Percentiles rank a stretch among this genome's conserved stretches.
Evolutionary conservation across 1,284 basidiomycete species (phyloP).

Genomic region (Heterobasidion parviporum): DNA sequence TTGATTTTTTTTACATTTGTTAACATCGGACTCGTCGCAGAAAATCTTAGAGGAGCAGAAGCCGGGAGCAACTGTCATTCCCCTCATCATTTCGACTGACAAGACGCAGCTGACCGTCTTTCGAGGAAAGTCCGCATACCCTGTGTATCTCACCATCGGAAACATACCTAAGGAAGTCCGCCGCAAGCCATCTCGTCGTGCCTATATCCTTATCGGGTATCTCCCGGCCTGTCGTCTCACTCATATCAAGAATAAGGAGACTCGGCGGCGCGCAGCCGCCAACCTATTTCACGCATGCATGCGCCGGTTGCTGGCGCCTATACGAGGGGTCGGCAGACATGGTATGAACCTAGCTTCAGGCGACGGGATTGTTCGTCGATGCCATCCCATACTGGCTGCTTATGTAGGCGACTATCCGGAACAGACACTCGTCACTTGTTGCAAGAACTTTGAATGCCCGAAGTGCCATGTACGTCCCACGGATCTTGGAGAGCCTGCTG

Average conservation of each 20-base stretch:
- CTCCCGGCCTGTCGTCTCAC: not conserved
- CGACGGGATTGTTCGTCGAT: constrained; percentile 21
- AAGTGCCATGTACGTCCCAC: not conserved
- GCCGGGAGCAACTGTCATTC: constrained; percentile 21
- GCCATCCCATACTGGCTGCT: constrained; percentile 28
- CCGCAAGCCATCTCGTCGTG: constrained; percentile 18
- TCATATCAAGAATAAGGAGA: not conserved
- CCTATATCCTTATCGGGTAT: constrained; percentile 23
- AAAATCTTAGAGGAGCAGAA: not conserved
- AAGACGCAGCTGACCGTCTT: constrained; percentile 29
- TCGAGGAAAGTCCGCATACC: constrained; percentile 28
- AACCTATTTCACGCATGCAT: not conserved
- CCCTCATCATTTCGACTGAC: constrained; percentile 29
- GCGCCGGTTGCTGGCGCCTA: not conserved
- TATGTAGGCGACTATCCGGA: constrained; percentile 37
- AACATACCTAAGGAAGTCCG: constrained; percentile 26
- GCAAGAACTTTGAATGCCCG: not conserved
- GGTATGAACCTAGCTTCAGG: not conserved
- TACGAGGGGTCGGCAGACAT: not conserved
- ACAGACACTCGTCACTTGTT: constrained; percentile 15
- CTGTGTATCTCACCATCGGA: constrained; percentile 30
- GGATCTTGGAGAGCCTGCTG: not conserved
- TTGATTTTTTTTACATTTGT: not conserved
- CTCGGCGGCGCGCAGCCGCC: not conserved
- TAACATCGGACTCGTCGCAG: not conserved